Conservation (phyloP, 2,329 filamentous ascomycete genomes). For the Gnomoniopsis sp. region DNA sequence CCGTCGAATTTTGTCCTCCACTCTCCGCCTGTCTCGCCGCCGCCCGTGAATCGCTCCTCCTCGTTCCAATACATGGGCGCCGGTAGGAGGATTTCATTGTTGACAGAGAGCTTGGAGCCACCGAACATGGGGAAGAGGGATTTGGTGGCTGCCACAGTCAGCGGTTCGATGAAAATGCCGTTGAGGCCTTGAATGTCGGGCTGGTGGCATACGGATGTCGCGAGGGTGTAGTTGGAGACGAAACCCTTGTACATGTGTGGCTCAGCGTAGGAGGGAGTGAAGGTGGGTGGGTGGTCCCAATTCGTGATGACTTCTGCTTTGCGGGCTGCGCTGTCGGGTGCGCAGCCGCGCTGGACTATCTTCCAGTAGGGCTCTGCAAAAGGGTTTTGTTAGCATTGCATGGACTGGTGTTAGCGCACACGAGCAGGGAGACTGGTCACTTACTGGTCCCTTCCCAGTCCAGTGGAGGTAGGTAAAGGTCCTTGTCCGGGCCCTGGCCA, state of each 20-base stretch:
- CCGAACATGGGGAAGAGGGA: constrained; percentile 63
- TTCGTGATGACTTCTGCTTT: constrained; percentile 38
- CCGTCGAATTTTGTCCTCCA: constrained; percentile 57
- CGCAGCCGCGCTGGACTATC: constrained; percentile 57
- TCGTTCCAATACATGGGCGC: constrained; percentile 67
- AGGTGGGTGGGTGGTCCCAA: constrained; percentile 41
- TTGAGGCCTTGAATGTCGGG: constrained; percentile 61
- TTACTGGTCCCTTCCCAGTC: constrained; percentile 51
- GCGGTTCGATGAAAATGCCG: constrained; percentile 61
- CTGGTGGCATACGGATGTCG: constrained; percentile 62
- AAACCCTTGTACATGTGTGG: constrained; percentile 54
- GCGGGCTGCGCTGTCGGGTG: constrained; percentile 59
- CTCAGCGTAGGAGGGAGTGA: constrained; percentile 42
- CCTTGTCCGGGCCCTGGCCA: constrained; percentile 31
- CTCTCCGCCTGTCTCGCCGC: constrained; percentile 46
- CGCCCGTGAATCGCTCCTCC: constrained; percentile 60
- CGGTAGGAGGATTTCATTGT: constrained; percentile 68
- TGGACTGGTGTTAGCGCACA: background rate
- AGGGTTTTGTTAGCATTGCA: background rate
- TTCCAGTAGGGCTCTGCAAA: constrained; percentile 51
- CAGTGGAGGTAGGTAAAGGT: constrained; percentile 35
- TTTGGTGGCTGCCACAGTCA: constrained; percentile 53
- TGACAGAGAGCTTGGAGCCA: constrained; percentile 65
- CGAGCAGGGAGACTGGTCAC: constrained; percentile 19
- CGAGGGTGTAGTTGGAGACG: constrained; percentile 59